phyloP scores from a whole-genome alignment of 2,329 filamentous ascomycete genomes.

The Shiraia sp. region DNA sequence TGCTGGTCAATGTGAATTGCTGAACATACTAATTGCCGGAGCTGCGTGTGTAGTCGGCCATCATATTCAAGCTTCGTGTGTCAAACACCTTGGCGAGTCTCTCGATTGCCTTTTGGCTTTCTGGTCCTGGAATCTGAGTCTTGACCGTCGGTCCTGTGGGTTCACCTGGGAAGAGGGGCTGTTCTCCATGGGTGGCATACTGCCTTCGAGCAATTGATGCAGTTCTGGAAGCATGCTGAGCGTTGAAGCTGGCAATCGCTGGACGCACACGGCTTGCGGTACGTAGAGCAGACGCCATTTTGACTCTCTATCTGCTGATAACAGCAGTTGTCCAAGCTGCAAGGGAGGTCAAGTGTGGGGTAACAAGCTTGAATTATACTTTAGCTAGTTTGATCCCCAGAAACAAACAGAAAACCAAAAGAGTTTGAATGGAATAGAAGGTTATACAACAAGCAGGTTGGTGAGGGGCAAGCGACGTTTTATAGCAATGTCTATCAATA shows the following conservation, averaged over 20 bases:
- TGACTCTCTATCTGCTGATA: too few species aligned
- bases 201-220: slow-evolving; percentile 28
- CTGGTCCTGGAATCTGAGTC: slow-evolving; percentile 73
- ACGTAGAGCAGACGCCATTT: slow-evolving; percentile 41
- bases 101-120: slow-evolving; percentile 68
- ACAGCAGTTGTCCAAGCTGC: too few species aligned
- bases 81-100: slow-evolving; percentile 81
- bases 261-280: slow-evolving; percentile 27
- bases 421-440: slow-evolving; percentile 2
- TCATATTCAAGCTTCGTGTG: slow-evolving; percentile 76
- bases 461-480: slow-evolving; percentile 7
- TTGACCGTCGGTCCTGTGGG: slow-evolving; percentile 58
- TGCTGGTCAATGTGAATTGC: not conserved
- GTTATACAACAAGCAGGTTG: not conserved
- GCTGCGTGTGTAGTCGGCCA: slow-evolving; percentile 44
- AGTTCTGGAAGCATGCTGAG: slow-evolving; percentile 14
- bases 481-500: slow-evolving; percentile 15
- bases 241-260: slow-evolving; percentile 17
- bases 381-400: too few species aligned
- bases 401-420: not conserved
- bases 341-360: slow-evolving; percentile 1
- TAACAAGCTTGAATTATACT: not conserved
- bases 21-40: slow-evolving; percentile 74
- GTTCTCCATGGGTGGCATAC: slow-evolving; percentile 43
- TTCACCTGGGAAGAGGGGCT: slow-evolving; percentile 63